These are phyloP conservation scores for Centrapalus pauciflorus DNA, from an alignment of 129 eudicot genomes.

Conservation along the genomic window DNA sequence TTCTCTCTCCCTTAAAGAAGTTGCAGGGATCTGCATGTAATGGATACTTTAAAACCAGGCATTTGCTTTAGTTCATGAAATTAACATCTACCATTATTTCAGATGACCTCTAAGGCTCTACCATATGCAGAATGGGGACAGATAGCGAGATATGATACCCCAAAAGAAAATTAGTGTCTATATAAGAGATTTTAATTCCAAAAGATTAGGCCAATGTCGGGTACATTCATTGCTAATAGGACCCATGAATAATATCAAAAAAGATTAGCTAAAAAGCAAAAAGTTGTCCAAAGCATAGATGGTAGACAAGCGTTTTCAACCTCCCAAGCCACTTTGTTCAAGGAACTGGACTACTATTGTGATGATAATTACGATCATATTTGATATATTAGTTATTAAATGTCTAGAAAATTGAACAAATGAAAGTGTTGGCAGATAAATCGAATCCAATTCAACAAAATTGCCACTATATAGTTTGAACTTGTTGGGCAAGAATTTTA, in stretches of 20 bases:
- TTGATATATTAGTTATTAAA: neutral
- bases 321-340: neutral
- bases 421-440: neutral
- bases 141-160: neutral
- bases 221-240: neutral
- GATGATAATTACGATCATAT: neutral
- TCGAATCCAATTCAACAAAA: neutral
- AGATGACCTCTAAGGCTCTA: neutral
- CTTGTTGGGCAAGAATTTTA: neutral
- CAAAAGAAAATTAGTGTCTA: neutral
- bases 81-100: neutral
- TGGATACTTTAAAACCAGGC: neutral
- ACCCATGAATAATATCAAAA: neutral
- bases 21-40: slow-evolving; percentile 40
- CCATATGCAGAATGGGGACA: neutral
- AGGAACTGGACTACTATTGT: neutral
- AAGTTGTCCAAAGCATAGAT: neutral
- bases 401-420: neutral
- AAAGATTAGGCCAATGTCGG: neutral
- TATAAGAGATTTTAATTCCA: neutral
- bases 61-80: neutral
- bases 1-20: slow-evolving; percentile 57
- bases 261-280: neutral
- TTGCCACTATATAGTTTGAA: neutral
- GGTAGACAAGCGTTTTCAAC: neutral